Conservation (phyloP, 768 basidiomycete genomes). For the Rossbeevera mucosa region DNA sequence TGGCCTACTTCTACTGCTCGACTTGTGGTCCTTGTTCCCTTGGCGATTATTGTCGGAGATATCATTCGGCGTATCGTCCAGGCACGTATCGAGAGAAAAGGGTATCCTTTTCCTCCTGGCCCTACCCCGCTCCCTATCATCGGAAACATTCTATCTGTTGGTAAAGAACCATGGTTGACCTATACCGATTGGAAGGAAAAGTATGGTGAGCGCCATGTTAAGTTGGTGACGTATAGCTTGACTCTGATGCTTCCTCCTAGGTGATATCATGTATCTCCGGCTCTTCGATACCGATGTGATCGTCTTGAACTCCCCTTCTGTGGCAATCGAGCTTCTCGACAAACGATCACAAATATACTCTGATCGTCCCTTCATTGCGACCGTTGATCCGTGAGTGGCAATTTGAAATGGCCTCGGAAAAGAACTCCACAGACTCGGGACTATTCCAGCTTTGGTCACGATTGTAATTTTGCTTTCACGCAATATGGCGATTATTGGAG, state of each 20-base stretch:
- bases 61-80: neutral
- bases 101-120: neutral
- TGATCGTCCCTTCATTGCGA: constrained; percentile 2
- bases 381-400: constrained; percentile 1
- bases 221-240: neutral
- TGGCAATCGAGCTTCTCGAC: neutral
- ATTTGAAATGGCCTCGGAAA: neutral
- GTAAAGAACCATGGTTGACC: neutral
- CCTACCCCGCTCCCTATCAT: neutral
- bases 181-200: neutral
- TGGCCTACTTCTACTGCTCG: neutral
- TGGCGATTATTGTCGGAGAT: neutral
- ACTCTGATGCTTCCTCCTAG: neutral
- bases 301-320: neutral
- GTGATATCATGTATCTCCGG: neutral
- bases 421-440: neutral
- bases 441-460: neutral
- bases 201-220: neutral
- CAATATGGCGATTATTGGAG: neutral
- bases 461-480: neutral
- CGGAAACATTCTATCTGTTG: neutral
- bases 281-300: neutral
- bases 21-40: neutral
- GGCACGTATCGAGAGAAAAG: neutral
- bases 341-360: constrained; percentile 1